These are phyloP conservation scores for Penicillium sp. DNA, from an alignment of 2,329 filamentous ascomycete genomes.

Conservation along the genomic window DNA sequence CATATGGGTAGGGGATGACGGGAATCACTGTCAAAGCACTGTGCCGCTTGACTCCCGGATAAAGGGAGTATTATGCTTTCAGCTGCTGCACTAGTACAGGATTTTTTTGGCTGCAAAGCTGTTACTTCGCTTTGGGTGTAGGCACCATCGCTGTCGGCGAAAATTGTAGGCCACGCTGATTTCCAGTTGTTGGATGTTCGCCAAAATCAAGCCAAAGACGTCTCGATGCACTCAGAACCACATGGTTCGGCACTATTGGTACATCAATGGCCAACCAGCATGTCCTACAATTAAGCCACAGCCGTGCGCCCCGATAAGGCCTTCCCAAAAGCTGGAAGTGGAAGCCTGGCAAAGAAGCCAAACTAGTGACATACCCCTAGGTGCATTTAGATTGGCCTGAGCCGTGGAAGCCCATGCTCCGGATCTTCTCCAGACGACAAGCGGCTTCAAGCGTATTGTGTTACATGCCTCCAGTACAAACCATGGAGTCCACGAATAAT, in stretches of 20 bases:
- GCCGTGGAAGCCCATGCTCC: neutral
- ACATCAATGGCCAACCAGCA: too few species aligned
- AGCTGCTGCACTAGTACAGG: neutral
- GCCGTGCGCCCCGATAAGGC: too few species aligned
- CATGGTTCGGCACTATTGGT: too few species aligned
- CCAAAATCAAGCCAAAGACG: too few species aligned
- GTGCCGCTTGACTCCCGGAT: neutral
- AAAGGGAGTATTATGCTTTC: neutral
- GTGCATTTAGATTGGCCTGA: neutral
- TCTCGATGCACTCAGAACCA: too few species aligned
- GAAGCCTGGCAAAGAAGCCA: too few species aligned
- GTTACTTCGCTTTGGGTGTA: neutral
- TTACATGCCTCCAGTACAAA: neutral
- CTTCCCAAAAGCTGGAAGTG: too few species aligned
- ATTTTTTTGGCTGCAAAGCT: neutral
- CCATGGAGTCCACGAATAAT: neutral
- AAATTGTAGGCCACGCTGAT: too few species aligned
- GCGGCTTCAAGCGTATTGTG: neutral
- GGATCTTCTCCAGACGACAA: neutral
- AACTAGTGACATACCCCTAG: too few species aligned
- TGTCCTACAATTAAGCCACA: too few species aligned
- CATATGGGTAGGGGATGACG: neutral
- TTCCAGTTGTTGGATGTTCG: fast-evolving
- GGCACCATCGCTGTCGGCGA: neutral
- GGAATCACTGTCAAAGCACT: neutral